Conservation (phyloP, 331 rosid species). For the Ulmus americana region DNA sequence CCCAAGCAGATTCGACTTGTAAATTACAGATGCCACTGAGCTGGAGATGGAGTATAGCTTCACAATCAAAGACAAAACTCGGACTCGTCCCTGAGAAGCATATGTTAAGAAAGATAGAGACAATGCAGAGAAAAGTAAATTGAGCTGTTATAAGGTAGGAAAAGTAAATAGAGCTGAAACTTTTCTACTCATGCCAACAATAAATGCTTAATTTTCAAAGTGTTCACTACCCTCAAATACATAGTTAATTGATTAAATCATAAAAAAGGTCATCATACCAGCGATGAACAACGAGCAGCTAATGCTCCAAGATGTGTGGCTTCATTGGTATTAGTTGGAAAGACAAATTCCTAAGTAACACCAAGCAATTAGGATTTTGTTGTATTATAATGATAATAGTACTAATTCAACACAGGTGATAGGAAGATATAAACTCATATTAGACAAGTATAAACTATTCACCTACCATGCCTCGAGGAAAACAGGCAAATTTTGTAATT, state of each 20-base stretch:
- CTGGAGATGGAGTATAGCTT: slow-evolving; percentile 74
- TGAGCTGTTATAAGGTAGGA: background rate
- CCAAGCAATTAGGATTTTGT: slow-evolving; percentile 12
- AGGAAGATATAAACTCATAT: slow-evolving; percentile 3
- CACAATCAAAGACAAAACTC: slow-evolving; percentile 79
- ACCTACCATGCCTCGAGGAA: slow-evolving; percentile 69
- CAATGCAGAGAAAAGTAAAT: slow-evolving; percentile 15
- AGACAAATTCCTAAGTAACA: slow-evolving; percentile 57
- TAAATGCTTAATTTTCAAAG: background rate
- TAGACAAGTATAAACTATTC: slow-evolving; percentile 11
- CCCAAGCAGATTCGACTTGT: slow-evolving; percentile 57
- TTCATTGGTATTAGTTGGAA: slow-evolving; percentile 50
- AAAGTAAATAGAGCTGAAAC: background rate
- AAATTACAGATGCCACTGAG: slow-evolving; percentile 55
- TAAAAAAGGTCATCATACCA: slow-evolving; percentile 45
- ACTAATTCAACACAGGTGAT: background rate
- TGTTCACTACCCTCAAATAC: background rate
- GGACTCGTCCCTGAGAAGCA: slow-evolving; percentile 67
- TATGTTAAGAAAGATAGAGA: slow-evolving; percentile 4
- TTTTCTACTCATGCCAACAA: background rate
- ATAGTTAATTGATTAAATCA: background rate
- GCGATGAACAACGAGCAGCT: slow-evolving; percentile 54
- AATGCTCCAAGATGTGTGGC: slow-evolving; percentile 58
- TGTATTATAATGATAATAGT: background rate
- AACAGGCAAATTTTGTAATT: slow-evolving; percentile 55